Percentiles rank a stretch among this genome's conserved stretches.
Conservation (phyloP, 2,329 filamentous ascomycete species). For the Chaetomium sp. region DNA sequence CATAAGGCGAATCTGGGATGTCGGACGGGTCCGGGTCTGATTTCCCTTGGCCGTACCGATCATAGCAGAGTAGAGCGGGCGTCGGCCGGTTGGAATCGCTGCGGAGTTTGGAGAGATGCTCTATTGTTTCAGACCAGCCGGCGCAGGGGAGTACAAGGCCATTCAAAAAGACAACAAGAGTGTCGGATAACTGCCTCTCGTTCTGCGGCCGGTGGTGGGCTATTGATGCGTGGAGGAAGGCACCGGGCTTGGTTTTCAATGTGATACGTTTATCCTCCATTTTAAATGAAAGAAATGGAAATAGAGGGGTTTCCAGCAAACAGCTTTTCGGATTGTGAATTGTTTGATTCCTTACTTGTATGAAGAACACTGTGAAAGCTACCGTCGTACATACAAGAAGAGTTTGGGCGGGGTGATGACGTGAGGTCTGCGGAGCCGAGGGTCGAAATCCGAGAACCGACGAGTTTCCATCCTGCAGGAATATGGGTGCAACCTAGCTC, state of each 20-base stretch:
- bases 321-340: neutral
- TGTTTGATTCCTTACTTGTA: too few species aligned
- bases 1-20: conserved; percentile 44
- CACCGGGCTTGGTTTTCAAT: conserved; percentile 31
- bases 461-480: neutral
- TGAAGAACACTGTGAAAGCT: too few species aligned
- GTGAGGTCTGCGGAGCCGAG: conserved; percentile 1
- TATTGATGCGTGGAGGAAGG: conserved; percentile 27
- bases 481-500: too few species aligned
- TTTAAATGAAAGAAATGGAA: neutral
- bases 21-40: conserved; percentile 52
- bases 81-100: neutral
- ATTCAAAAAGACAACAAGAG: conserved; percentile 36
- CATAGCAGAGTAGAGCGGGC: conserved; percentile 55
- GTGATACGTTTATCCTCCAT: conserved; percentile 28
- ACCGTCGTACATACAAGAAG: neutral
- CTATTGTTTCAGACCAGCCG: conserved; percentile 29
- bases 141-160: conserved; percentile 31
- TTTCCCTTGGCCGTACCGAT: conserved; percentile 59
- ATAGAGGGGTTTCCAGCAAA: neutral
- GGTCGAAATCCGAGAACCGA: neutral
- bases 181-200: conserved; percentile 20
- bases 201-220: conserved; percentile 7
- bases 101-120: conserved; percentile 25
- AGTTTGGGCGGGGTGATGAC: neutral